Evolutionary conservation across 2,329 filamentous ascomycete genomes (phyloP).

Genomic region (Botrytis cinerea): DNA sequence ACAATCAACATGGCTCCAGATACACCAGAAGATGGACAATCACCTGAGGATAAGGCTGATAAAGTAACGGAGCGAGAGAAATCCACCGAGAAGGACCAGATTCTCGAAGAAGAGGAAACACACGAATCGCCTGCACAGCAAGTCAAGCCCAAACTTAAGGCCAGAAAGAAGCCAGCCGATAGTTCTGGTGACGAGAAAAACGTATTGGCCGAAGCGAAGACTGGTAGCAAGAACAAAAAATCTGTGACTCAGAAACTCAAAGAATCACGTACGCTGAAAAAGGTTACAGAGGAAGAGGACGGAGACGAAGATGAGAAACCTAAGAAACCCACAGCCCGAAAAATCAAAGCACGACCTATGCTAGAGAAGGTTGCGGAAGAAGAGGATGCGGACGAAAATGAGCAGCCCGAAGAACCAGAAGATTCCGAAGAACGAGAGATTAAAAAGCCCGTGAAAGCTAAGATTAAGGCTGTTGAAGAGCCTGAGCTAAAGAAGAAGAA

Average conservation of each 20-base stretch:
- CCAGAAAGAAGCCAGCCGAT: constrained; percentile 33
- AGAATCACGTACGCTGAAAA: constrained; percentile 43
- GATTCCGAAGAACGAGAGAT: constrained; percentile 20
- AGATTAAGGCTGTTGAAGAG: constrained; percentile 28
- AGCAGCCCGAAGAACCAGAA: constrained; percentile 41
- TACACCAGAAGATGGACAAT: constrained; percentile 27
- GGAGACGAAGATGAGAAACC: constrained; percentile 35
- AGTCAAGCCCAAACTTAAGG: constrained; percentile 29
- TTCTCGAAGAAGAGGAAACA: constrained; percentile 9
- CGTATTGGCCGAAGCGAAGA: constrained; percentile 47
- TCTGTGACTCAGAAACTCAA: constrained; percentile 40
- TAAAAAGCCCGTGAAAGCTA: constrained; percentile 28
- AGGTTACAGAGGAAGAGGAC: constrained; percentile 45
- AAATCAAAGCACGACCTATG: background rate
- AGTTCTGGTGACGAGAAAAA: constrained; percentile 43
- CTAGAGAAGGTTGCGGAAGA: constrained; percentile 45
- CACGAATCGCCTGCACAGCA: constrained; percentile 18
- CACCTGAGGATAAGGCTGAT: background rate
- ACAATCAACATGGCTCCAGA: constrained; percentile 59
- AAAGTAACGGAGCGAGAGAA: constrained; percentile 25
- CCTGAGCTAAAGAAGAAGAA: constrained; percentile 55
- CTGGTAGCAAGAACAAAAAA: constrained; percentile 36
- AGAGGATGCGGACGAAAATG: constrained; percentile 40
- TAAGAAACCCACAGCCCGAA: constrained; percentile 10
- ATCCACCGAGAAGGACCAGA: constrained; percentile 24